Base-by-base conservation (phyloP, 2,329 filamentous ascomycete genomes). In the Verticillium alfalfae region DNA sequence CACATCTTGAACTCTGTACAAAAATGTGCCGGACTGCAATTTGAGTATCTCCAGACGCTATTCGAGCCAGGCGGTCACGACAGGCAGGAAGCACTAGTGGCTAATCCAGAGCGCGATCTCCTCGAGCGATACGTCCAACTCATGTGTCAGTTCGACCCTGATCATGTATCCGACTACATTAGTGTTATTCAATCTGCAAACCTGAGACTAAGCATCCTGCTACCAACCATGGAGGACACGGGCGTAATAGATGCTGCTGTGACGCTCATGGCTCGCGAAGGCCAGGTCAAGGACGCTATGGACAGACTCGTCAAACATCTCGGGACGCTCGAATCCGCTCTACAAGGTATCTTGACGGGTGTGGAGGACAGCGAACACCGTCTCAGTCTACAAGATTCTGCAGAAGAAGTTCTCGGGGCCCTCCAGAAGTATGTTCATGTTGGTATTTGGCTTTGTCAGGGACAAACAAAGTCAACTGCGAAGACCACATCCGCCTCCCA, bases 361-460 rank as follows among this genome's bases (percentile, higher is more conserved):
- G 80, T 81, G 0, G 76, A 79, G 5, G 81, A 87, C 1, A 82
- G 83, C 34, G 80, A 81, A 1, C 83, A 89, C 61, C 45, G 45
- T 8, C 18, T 52, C n/a, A 77, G 81, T 1, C 65, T 88, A 2
- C 84, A 87, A 63, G 85, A 89, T 65, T 85, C 90, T 0, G 86
- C 89, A 0, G 85, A 89, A 61, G 89, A 93, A 61, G 81, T 97
- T 1, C 81, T 97, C 4, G 84, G 87, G 62, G 88, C 89, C 0
- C 78, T 99, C 18, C 88, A 96, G 64, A 97, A 96, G 72, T 98
- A 97, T 75, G 87, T 89, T 1, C 89, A 93, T 66, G 92, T 99
- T 1, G 95, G 96, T 15, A 94, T 96, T 58, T 99, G 95, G 95
- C 80, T 99, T 13, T 98, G 95, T 68, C 92, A 96, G 74, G 87